These are phyloP conservation scores for Neurospora intermedia DNA, from an alignment of 495 filamentous ascomycete species.

Conservation along the genomic window DNA sequence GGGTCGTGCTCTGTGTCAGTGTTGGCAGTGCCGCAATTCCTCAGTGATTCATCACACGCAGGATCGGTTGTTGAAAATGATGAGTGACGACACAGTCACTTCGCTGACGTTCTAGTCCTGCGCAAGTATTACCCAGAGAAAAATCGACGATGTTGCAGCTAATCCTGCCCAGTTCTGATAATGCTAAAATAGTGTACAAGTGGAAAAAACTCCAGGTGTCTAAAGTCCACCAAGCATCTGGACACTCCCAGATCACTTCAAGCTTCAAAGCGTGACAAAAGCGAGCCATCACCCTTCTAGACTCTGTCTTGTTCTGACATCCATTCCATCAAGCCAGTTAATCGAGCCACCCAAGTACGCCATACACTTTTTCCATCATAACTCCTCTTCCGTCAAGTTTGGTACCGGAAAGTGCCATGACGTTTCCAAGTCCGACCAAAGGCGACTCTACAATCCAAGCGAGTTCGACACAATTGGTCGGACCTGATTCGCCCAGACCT, in stretches of 20 bases:
- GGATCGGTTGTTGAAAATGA: neutral
- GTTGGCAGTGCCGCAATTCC: neutral
- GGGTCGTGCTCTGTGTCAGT: neutral
- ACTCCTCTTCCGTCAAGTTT: neutral
- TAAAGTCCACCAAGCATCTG: neutral
- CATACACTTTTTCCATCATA: neutral
- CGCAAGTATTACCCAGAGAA: neutral
- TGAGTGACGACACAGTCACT: neutral
- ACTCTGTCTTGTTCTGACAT: neutral
- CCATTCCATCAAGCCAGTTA: neutral
- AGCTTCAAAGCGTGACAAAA: neutral
- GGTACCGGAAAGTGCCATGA: neutral
- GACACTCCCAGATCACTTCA: neutral
- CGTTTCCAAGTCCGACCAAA: neutral
- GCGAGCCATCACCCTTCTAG: neutral
- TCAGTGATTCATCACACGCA: neutral
- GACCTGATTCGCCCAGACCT: neutral
- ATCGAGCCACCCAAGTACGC: neutral
- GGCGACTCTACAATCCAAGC: neutral
- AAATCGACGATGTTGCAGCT: neutral
- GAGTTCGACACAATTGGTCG: neutral
- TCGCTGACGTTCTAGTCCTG: neutral
- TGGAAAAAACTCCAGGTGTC: neutral
- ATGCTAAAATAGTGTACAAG: neutral
- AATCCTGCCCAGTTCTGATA: neutral